These are phyloP conservation scores for Acanthamoeba castellanii DNA, from an alignment of 208 protist species.

Conservation along the genomic window DNA sequence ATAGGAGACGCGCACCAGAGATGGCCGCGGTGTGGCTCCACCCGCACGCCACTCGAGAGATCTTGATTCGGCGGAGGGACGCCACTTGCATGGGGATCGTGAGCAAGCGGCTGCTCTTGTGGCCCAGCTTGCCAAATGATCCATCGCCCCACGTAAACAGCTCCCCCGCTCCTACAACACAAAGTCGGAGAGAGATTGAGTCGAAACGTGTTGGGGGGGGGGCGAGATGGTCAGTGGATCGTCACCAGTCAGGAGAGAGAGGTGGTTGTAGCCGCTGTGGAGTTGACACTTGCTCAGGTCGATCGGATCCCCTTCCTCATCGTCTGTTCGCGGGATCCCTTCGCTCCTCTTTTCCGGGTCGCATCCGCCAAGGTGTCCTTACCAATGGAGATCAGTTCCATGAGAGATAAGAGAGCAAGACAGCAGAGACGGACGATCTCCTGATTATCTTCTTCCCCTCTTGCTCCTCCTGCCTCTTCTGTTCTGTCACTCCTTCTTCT, in stretches of 20 bases:
- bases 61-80: slow-evolving; percentile 31
- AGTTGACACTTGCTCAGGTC: slow-evolving; percentile 12
- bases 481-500: background rate
- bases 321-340: background rate
- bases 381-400: slow-evolving; percentile 19
- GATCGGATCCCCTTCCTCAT: background rate
- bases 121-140: slow-evolving; percentile 55
- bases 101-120: background rate
- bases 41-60: slow-evolving; percentile 8
- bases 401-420: background rate
- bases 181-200: background rate
- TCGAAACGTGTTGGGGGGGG: no score
- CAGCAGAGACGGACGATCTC: background rate
- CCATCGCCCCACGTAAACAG: slow-evolving; percentile 63
- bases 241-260: slow-evolving; percentile 1
- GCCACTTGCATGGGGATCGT: background rate
- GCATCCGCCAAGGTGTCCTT: background rate
- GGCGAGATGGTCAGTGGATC: background rate
- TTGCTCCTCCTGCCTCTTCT: background rate
- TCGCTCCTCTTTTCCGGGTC: background rate
- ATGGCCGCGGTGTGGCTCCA: slow-evolving; percentile 61
- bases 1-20: background rate
- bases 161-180: background rate
- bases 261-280: background rate
- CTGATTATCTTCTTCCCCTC: background rate